Base-by-base conservation (phyloP, 1,284 basidiomycete species). In the Trametes pubescens region DNA sequence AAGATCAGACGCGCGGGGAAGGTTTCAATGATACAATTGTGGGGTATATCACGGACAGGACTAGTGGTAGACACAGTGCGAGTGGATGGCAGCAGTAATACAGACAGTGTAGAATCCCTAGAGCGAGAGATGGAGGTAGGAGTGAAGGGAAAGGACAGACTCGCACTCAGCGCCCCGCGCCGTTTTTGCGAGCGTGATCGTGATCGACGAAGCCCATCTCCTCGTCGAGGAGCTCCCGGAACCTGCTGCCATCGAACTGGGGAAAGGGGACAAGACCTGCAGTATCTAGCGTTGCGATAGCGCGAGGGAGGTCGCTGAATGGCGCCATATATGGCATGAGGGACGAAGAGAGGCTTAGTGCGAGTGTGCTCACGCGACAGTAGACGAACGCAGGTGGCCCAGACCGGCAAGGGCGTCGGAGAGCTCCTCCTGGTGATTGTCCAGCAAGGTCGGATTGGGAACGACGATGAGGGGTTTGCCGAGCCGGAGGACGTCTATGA, bases 401-500 rank as follows among this genome's bases (percentile, higher is more conserved):
- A 88, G 82, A 24, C 77, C 75, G 21, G 80, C 80, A 54, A 99
- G 81, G 18, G 89, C 88, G 47, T 84, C 78, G 0, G 97, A 95
- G 6, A 99, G 82, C 73, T 99, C 95, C 49, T 88, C 83, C 80
- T 99, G 97, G 73, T 99, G 97, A 76, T 98, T 93, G 77, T 98
- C 92, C 78, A 97, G 87, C 51, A 99, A 80, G 1, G 91, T 89
- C 35, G 89, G 82, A 74, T 99, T 99, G 13, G 96, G 95, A 1
- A 98, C 90, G 14, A 94, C 92, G 66, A 99, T 89, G 67, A 99
- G 80, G 8, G 87, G 85, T 71, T 91, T 93, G 35, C 82, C 79
- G 56, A 86, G 81, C 29, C 96, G 84, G 48, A 99, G 81, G 13
- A 92, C 94, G 53, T 96, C 94, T 43, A 99, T 83, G 71, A 99